Conservation (phyloP, 257 asterid genomes). For the Apocynum venetum region DNA sequence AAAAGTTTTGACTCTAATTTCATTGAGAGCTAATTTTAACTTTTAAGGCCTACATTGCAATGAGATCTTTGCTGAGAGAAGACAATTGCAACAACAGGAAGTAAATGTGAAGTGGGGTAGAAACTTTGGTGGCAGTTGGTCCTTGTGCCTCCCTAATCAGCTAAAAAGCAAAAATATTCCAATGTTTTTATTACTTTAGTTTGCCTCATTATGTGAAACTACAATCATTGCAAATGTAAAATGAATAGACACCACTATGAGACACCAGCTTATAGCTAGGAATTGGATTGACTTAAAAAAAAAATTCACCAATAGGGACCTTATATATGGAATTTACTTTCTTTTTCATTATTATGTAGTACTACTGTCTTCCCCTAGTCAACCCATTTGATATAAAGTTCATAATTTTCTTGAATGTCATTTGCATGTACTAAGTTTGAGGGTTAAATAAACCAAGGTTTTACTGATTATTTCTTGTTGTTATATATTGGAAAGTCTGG, state of each 20-base stretch:
- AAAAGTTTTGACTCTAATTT: not conserved
- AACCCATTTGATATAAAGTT: not conserved
- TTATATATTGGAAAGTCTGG: too few species aligned
- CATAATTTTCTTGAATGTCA: not conserved
- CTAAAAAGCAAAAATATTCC: conserved; percentile 19
- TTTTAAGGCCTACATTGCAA: too few species aligned
- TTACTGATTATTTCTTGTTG: too few species aligned
- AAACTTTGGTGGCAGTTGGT: conserved; percentile 20
- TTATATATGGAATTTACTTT: not conserved
- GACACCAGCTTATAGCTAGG: not conserved
- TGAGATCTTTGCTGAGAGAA: too few species aligned
- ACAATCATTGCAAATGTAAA: conserved; percentile 30
- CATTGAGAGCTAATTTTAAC: too few species aligned
- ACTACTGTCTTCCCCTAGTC: not conserved
- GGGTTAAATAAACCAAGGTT: too few species aligned
- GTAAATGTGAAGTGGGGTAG: conserved; percentile 15
- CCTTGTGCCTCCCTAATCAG: conserved; percentile 23
- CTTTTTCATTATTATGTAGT: not conserved
- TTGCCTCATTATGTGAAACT: conserved; percentile 24
- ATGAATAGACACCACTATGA: conserved; percentile 30
- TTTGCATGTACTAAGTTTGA: too few species aligned
- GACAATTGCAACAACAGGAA: not conserved
- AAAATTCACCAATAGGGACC: not conserved
- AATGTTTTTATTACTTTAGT: conserved; percentile 15
- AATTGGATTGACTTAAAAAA: not conserved